Evolutionary conservation across 495 filamentous ascomycete species (phyloP), one percentile per base, ranked within the genome.

Genomic region (Annulohypoxylon maeteangense): DNA sequence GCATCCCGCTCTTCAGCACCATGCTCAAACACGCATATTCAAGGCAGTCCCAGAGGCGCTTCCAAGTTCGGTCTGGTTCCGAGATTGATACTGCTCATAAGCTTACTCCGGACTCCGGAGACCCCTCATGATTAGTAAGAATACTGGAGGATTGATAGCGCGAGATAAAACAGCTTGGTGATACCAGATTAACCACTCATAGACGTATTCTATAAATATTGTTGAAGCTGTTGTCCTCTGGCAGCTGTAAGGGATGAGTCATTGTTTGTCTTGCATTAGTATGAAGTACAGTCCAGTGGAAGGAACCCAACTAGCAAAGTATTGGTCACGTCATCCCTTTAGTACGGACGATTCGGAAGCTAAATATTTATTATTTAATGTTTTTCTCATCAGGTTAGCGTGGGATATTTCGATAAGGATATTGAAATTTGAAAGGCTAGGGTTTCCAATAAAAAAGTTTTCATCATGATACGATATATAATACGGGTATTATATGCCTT

Each of bases 1-100:
- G 4, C 75, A 77, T 56, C 75, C 75, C 7, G 67, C 72, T 1
- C 71, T 77, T 42, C 67, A 75, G 61, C 45, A 69, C 11, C 72
- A 66, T 8, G 72, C 73, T 4, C 70, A 74, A 55, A 31, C 67
- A 12, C 60, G 65, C 10, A 66, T 77, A 22, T 57, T 73, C 23
- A 71, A 54, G 23, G 62, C 70, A 0, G 63, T 65, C 1, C 70
- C 75, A 0, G 54, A 50, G n/a, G 61, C 67, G 12, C 65, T 71
- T 10, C 70, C 70, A 12, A 77, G 75, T 50, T 67, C 66, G 22
- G 66, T 65, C 11, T 62, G 69, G 20, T 51, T 67, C 22, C 54
- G 36, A 2, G 54, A 44, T 44, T 44, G 40, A 20, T 44, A 8
- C 4, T 7, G 16, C 14, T 40, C 12, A 2, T 44, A 7, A 7